A percentile compares a stretch with the other conserved stretches of the same genome.
phyloP scores from a whole-genome alignment of 2,329 filamentous ascomycete species.

The Neoascochyta sp. region DNA sequence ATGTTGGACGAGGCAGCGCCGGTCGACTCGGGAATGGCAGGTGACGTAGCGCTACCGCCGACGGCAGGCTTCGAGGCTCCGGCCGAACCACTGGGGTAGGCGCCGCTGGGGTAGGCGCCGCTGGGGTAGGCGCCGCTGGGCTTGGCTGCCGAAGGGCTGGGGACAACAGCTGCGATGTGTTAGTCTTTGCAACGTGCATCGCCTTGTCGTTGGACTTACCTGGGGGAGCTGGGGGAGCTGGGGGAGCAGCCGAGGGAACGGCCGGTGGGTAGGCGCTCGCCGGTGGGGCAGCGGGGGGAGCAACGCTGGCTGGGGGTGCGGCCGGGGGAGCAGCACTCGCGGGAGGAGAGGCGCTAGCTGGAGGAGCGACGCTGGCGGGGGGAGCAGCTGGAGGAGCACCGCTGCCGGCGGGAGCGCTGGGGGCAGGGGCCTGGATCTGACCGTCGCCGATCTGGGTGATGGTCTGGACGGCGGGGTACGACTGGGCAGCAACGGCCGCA shows the following conservation, averaged over 20 bases:
- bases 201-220: no score
- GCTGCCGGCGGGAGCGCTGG: slow-evolving; percentile 6
- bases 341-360: slow-evolving; percentile 6
- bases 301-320: slow-evolving; percentile 5
- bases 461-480: slow-evolving; percentile 24
- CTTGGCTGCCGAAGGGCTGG: slow-evolving; percentile 2
- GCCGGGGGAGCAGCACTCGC: slow-evolving; percentile 1
- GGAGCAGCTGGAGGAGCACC: slow-evolving; percentile 1
- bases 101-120: slow-evolving; percentile 2
- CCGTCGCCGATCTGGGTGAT: slow-evolving; percentile 40
- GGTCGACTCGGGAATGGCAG: slow-evolving; percentile 12
- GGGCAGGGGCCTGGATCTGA: slow-evolving; percentile 36
- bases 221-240: slow-evolving; percentile 2
- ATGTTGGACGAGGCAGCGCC: slow-evolving; percentile 27
- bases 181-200: no score
- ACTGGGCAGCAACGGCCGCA: slow-evolving; percentile 26
- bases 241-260: not conserved
- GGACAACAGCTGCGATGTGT: no score
- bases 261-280: not conserved
- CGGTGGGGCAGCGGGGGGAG: slow-evolving; percentile 2
- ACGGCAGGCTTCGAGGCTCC: not conserved
- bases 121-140: slow-evolving; percentile 3
- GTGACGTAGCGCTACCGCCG: slow-evolving; percentile 10
- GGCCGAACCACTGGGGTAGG: slow-evolving; percentile 3
- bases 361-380: slow-evolving; percentile 6